Evolutionary conservation across 129 eudicot species (phyloP), one percentile per base, ranked within the genome.

Genomic region (Chrysanthemum seticuspe): DNA sequence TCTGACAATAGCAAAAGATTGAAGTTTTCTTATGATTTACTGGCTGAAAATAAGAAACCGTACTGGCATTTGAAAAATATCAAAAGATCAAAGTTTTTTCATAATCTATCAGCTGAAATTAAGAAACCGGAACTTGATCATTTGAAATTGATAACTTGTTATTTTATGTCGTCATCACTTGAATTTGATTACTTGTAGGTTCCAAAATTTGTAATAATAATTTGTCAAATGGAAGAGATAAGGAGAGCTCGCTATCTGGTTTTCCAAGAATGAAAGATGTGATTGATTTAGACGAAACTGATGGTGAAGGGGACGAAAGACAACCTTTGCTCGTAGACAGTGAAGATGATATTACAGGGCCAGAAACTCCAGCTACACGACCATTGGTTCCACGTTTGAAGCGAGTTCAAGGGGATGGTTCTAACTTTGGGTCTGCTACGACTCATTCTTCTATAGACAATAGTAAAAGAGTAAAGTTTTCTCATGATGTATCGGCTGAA

Each of bases 321-420:
- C 15, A 72, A 55, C 80, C 80, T 4, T 61, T 71, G 49, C 47
- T 57, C 66, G 23, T 74, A 48, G 83, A 76, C 54, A 49, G 50
- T 66, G 86, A 78, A 31, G 80, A 34, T 53, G 83, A 84, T 82
- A 77, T 76, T 72, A 70, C 55, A 63, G 89, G 89, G 61, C 97
- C 96, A 59, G 97, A 90, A 70, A 90, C 98, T 67, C 95, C 95
- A 36, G 92, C 89, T 48, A 78, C 71, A 74, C 81, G 76, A 51
- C 88, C 98, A 25, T 61, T 86, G 57, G 81, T 90, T 67, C 84
- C 97, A 16, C 85, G 93, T 15, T 54, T 83, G 74, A 94, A 94
- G 85, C 77, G 98, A 81, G 80, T 90, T 56, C 97, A 79, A 71
- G 97, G 87, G 65, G 86, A 82, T 71, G 40, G 68, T 15, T 70